Base-by-base conservation (phyloP, 176 grass and related monocot species). In the Areca catechu region DNA sequence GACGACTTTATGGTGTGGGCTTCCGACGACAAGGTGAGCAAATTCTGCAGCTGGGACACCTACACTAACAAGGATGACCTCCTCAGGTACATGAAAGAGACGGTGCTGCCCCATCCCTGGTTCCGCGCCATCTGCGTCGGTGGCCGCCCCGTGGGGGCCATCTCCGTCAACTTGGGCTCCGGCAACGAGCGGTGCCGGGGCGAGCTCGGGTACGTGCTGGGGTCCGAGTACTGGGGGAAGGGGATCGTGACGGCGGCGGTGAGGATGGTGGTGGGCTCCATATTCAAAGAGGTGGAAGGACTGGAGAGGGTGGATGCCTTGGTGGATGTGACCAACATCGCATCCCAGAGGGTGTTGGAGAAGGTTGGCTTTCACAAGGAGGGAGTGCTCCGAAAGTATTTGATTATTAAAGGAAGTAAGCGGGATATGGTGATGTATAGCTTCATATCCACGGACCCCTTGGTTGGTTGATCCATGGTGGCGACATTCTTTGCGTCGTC, bases 281-380 rank as follows among this genome's bases (percentile, higher is more conserved):
- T 66, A 51, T 89, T 95, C 69, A 19, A 0, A 1, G 85, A 85
- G 16, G 18, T 89, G 55, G 60, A 71, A 34, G 79, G 76, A 5
- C 64, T 95, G 74, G 69, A 76, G 70, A 80, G 89, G 66, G 63
- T 95, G 18, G 82, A 89, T 71, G 82, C 82, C 62, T 57, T 86
- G 16, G 90, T 95, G 30, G 82, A 86, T 48, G 79, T 83, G 16
- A 29, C 49, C 7, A 83, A 95, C 69, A 66, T 16, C 22, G 85
- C 69, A 19, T 89, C 85, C 19, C 90, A 95, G 74, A 84, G 77
- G 58, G 86, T 95, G 67, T 71, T 95, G 56, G 73, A 86, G 90
- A 95, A 95, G 74, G 76, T 63, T 60, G 90, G 90, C 50, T 95
- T 95, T 67, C 34, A n/a, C 27, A 61, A 80, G 54, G 85, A 95